Evolutionary conservation across 2,329 filamentous ascomycete species (phyloP).

Genomic region (Claviceps pusilla): DNA sequence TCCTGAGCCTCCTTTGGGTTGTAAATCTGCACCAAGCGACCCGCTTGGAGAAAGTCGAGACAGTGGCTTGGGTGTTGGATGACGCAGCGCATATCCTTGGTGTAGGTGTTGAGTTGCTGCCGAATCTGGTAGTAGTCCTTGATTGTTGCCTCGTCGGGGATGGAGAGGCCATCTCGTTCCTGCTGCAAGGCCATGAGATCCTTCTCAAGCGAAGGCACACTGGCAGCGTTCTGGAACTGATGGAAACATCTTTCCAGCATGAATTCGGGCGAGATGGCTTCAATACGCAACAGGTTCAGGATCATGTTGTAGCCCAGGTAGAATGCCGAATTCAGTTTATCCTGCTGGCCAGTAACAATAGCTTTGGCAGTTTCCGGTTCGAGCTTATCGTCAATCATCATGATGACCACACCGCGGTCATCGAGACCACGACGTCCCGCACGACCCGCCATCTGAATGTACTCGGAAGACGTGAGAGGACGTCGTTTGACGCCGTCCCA

Average conservation of each 20-base stretch:
- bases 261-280: conserved; percentile 95
- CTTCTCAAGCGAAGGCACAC: conserved; percentile 69
- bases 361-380: conserved; percentile 87
- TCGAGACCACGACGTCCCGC: conserved; percentile 94
- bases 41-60: conserved; percentile 68
- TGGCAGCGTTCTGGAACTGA: conserved; percentile 92
- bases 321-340: conserved; percentile 94
- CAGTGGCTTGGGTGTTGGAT: conserved; percentile 86
- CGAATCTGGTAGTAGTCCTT: conserved; percentile 89
- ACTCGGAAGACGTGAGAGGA: conserved; percentile 86
- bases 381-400: conserved; percentile 97
- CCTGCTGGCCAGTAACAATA: conserved; percentile 91
- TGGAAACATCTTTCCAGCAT: conserved; percentile 99
- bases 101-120: conserved; percentile 68
- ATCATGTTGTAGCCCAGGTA: conserved; percentile 99
- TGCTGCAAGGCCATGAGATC: conserved; percentile 66
- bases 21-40: conserved; percentile 78
- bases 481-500: conserved; percentile 72
- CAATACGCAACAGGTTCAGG: conserved; percentile 88
- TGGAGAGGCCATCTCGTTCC: conserved; percentile 56
- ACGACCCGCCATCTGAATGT: conserved; percentile 97
- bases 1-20: conserved; percentile 39
- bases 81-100: conserved; percentile 77
- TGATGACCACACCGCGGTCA: conserved; percentile 95
- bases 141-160: conserved; percentile 74